Evolutionary conservation across 129 eudicot species (phyloP).

Genomic region (Deinandra increscens): DNA sequence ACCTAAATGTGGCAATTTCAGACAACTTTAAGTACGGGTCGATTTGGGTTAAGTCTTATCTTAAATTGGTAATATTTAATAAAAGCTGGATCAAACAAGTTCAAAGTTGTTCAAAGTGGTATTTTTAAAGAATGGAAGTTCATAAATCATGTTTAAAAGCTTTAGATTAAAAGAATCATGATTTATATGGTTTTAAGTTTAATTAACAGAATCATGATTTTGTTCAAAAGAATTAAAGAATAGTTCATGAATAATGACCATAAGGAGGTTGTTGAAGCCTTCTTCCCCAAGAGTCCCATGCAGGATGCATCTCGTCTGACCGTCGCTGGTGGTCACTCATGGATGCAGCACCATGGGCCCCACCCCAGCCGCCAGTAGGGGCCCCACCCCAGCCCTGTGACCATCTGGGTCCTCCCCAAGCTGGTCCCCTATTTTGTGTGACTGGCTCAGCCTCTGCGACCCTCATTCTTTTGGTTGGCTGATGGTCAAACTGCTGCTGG

Average conservation of each 20-base stretch:
- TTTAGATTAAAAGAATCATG: background rate
- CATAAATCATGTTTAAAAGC: background rate
- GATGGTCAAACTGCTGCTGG: slow-evolving; percentile 1
- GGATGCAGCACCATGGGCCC: slow-evolving; percentile 1
- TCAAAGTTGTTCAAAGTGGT: background rate
- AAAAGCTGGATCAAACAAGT: background rate
- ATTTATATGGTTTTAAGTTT: too few relatives aligned
- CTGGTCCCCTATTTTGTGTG: slow-evolving; percentile 21
- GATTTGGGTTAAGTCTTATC: background rate
- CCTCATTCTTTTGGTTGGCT: slow-evolving; percentile 25
- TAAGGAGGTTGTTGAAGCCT: slow-evolving; percentile 23
- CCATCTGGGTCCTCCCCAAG: slow-evolving; percentile 24
- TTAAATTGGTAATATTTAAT: background rate
- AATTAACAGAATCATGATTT: background rate
- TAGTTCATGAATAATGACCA: slow-evolving; percentile 18
- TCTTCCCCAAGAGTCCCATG: slow-evolving; percentile 24
- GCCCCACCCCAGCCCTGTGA: slow-evolving; percentile 16
- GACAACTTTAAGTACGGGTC: background rate
- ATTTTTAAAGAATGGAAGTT: background rate
- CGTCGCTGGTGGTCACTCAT: background rate
- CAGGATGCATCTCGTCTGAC: slow-evolving; percentile 21
- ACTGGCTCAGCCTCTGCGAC: slow-evolving; percentile 23
- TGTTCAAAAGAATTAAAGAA: background rate
- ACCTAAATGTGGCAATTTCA: background rate
- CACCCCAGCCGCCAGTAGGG: background rate